Base-by-base conservation (phyloP, 768 basidiomycete species). In the Cubamyces lactineus region DNA sequence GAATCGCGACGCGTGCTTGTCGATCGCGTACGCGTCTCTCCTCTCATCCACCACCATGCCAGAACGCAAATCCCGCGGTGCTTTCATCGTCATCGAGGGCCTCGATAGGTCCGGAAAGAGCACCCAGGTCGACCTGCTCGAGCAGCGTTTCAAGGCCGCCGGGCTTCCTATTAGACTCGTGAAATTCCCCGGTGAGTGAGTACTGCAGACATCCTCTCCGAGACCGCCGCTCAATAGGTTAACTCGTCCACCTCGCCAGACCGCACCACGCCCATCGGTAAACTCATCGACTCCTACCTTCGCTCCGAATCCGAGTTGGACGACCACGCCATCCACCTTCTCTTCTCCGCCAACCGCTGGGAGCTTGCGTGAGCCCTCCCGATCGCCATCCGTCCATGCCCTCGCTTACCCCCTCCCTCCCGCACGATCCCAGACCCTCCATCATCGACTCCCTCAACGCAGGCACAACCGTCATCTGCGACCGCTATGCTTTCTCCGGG, bases 321-420 rank as follows among this genome's bases (percentile, higher is more conserved):
- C 73, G 95, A 98, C 76, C 89, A 81, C 63, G 91, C 88, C 1
- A 87, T 98, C 51, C 96, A 98, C 72, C 85, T 98, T 3, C 83
- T 99, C 58, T 98, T 99, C 80, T 89, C 94, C 46, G 97, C 96
- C 2, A 99, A 99, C 72, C 84, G 96, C 39, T 98, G 97, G 97
- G 96, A 98, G 72, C 84, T 90, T 64, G 88, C 89, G 92, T 96
- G 70, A 57, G 85, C 79, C 28, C 23, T 39, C 41, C n/a, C 45
- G 15, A 3, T 55, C 34, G 30, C 45, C 34, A 46, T 38, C 43
- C n/a, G 13, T 21, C 17, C 9, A n/a, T 21, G 21, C 1, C 16
- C 5, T 38, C 17, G 3, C 34, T 24, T 49, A 26, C 16, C 19
- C 21, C 16, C 26, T 19, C n/a, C n/a, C 48, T 23, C 39, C 19